Evolutionary conservation across 352 stramenopile genomes (phyloP).

Genomic region (Lagenidium sp.): DNA sequence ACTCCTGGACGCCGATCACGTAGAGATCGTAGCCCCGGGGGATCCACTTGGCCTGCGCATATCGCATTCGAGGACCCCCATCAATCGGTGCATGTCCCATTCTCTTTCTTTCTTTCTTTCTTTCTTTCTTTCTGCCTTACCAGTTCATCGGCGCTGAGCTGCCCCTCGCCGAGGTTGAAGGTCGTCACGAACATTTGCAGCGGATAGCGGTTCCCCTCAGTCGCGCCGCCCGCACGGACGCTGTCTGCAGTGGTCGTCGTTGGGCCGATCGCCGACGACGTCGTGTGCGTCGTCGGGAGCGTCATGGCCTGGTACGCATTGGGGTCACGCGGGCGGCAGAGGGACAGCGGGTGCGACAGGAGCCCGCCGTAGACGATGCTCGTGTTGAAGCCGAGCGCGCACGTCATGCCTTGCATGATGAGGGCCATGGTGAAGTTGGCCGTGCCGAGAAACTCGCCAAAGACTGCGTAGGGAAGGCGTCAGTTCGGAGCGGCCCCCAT

Average conservation of each 20-base stretch:
- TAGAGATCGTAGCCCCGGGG: constrained; percentile 76
- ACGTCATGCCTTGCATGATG: constrained; percentile 59
- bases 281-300: constrained; percentile 21
- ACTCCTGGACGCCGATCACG: constrained; percentile 85
- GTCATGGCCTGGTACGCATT: constrained; percentile 24
- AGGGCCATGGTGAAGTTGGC: constrained; percentile 42
- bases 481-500: neutral
- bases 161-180: constrained; percentile 79
- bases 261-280: constrained; percentile 8
- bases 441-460: constrained; percentile 26
- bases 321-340: no score
- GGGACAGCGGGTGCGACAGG: neutral
- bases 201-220: constrained; percentile 34
- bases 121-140: constrained; percentile 3
- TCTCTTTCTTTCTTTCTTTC: neutral
- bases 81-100: neutral
- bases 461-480: constrained; percentile 22
- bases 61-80: neutral
- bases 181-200: constrained; percentile 72
- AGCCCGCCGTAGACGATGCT: constrained; percentile 40
- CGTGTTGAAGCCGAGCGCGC: constrained; percentile 21
- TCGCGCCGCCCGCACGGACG: no score
- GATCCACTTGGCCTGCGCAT: constrained; percentile 75
- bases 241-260: neutral
- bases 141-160: constrained; percentile 36